Conservation (phyloP, 345 rosid species). For the Cochlearia excelsa region DNA sequence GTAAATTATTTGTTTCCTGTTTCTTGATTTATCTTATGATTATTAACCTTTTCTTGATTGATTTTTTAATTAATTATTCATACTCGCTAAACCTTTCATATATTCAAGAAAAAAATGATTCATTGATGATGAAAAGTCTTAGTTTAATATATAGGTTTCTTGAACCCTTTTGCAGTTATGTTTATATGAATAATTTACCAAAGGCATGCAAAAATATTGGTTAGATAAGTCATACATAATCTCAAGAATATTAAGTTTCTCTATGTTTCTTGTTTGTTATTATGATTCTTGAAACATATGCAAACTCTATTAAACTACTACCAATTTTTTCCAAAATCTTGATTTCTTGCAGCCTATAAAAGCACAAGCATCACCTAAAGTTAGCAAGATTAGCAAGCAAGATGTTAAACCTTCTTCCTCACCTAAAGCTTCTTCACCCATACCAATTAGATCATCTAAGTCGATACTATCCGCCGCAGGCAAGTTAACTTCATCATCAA, state of each 20-base stretch:
- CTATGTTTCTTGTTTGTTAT: background rate
- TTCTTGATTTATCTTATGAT: conserved; percentile 5
- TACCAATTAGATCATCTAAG: conserved; percentile 32
- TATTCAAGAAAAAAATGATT: conserved; percentile 2
- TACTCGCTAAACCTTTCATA: conserved; percentile 1
- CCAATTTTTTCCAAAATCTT: background rate
- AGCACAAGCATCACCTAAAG: conserved; percentile 30
- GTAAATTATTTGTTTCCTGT: conserved; percentile 17
- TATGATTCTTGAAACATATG: too few relatives aligned
- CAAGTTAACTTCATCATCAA: conserved; percentile 15
- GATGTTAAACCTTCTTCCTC: conserved; percentile 23
- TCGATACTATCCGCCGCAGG: conserved; percentile 23
- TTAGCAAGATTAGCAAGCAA: conserved; percentile 37
- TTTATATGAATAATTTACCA: conserved; percentile 4
- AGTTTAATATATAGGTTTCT: background rate
- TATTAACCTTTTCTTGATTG: too few relatives aligned
- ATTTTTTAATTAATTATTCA: conserved; percentile 2
- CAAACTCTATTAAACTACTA: background rate
- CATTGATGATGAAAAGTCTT: background rate
- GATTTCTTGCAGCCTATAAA: conserved; percentile 34
- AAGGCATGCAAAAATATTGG: background rate
- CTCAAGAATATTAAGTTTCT: too few relatives aligned
- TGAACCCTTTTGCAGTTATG: conserved; percentile 12
- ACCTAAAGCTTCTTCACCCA: conserved; percentile 27
- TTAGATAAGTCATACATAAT: too few relatives aligned